Percentiles rank a stretch among this genome's conserved stretches.
Evolutionary conservation across 2,329 filamentous ascomycete species (phyloP).

Genomic region (Xylariaceae sp.): DNA sequence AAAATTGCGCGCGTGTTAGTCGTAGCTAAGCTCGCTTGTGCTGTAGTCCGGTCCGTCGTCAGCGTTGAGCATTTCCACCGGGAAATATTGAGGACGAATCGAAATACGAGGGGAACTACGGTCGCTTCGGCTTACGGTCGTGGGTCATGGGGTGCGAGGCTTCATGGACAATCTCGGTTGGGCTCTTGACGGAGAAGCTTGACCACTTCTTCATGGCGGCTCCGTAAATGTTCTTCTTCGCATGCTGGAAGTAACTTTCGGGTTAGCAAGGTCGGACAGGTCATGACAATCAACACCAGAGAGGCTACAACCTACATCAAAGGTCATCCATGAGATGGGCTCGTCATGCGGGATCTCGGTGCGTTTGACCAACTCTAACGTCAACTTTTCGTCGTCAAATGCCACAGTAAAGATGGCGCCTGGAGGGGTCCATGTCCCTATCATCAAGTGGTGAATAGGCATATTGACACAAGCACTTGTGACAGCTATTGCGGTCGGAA

Average conservation of each 20-base stretch:
- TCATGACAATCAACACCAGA: background rate
- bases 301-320: slow-evolving; percentile 56
- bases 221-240: slow-evolving; percentile 79
- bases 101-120: background rate
- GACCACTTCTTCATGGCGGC: slow-evolving; percentile 93
- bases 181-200: slow-evolving; percentile 70
- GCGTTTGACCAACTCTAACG: slow-evolving; percentile 69
- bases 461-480: slow-evolving; percentile 40
- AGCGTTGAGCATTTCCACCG: too few species aligned
- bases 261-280: background rate
- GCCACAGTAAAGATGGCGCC: slow-evolving; percentile 85
- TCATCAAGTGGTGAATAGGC: slow-evolving; percentile 81
- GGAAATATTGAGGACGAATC: too few species aligned
- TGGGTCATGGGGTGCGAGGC: slow-evolving; percentile 70
- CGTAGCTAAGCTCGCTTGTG: slow-evolving; percentile 59
- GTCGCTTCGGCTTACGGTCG: slow-evolving; percentile 52
- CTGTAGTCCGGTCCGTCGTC: slow-evolving; percentile 36
- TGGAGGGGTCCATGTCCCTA: slow-evolving; percentile 85
- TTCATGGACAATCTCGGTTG: slow-evolving; percentile 70
- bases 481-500: too few species aligned
- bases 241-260: slow-evolving; percentile 49
- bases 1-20: slow-evolving; percentile 89
- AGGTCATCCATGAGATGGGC: slow-evolving; percentile 91
- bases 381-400: slow-evolving; percentile 77
- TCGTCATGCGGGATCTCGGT: slow-evolving; percentile 78